Conservation (phyloP, 257 asterid genomes). For the Ballota nigra region DNA sequence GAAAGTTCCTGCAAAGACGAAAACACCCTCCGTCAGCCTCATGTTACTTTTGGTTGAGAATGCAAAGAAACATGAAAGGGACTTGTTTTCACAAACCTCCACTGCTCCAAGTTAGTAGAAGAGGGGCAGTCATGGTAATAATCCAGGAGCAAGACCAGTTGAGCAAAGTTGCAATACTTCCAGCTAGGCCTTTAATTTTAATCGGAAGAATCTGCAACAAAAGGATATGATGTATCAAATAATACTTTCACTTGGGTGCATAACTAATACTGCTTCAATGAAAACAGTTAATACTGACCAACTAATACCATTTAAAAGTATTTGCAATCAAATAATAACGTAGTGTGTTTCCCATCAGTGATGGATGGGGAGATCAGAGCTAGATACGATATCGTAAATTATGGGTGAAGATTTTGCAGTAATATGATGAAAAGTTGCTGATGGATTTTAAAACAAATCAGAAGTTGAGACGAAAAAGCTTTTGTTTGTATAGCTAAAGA, state of each 20-base stretch:
- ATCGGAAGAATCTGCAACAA: constrained; percentile 72
- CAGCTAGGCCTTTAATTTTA: constrained; percentile 84
- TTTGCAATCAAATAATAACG: not conserved
- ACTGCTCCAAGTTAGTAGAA: constrained; percentile 74
- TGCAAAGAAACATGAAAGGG: not conserved
- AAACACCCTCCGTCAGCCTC: not conserved
- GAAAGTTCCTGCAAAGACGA: constrained; percentile 59
- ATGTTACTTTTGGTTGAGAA: not conserved
- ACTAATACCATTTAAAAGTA: no score
- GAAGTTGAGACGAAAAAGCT: not conserved
- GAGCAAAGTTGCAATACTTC: constrained; percentile 78
- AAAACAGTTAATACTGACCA: no score
- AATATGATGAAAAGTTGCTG: not conserved
- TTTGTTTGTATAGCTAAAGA: not conserved
- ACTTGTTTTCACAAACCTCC: constrained; percentile 47
- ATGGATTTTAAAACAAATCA: not conserved
- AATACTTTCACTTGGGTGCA: no score
- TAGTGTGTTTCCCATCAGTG: not conserved
- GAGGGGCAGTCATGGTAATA: constrained; percentile 68
- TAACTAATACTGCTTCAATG: no score
- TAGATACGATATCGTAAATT: not conserved
- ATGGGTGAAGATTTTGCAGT: not conserved
- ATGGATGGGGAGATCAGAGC: not conserved
- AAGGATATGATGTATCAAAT: not conserved
- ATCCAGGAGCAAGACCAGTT: constrained; percentile 79